Base-by-base conservation (phyloP, 495 filamentous ascomycete species). In the Venustampulla echinocandica region DNA sequence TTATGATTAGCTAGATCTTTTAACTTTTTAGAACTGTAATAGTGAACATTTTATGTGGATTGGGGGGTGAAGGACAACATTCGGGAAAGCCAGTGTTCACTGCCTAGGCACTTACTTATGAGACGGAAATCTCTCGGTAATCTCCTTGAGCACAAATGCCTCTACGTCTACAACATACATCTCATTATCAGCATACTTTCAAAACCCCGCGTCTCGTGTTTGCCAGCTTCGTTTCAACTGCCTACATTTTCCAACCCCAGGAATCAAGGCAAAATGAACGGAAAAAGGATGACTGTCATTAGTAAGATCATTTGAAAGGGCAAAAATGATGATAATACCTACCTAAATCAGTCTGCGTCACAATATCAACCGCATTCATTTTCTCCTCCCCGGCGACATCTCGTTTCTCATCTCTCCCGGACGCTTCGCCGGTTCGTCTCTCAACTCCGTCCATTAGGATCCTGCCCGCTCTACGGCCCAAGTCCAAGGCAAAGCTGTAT, bases 341-440 rank as follows among this genome's bases (percentile, higher is more conserved):
- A 81, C 80, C 78, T 62, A 82, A 74, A 55, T 84, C 80, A 0
- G 77, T 79, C 64, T 84, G 75, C 21, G 81, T 84, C 24, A 86
- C 81, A 41, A 85, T 75, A 57, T 85, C 80, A 9, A 86, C 82
- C 0, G 82, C 69, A 55, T 71, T 83, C 14, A 81, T 78, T 55
- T 86, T 86, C 63, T 74, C 27, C n/a, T n/a, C n/a, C n/a, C n/a
- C n/a, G n/a, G n/a, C n/a, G 7, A 30, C 27, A 7, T 30, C 27
- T n/a, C 7, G 7, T 7, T 30, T 30, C 10, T 62, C 37, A 40
- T 49, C 15, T 54, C 55, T 18, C 52, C 59, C 37, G 64, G 65
- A 40, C 17, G n/a, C 35, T 17, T 47, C 58, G 33, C 54, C 71
- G 58, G 56, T 70, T 54, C 64, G 72, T 56, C 44, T 66, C 59